Evolutionary conservation across 345 rosid species (phyloP), one percentile per base, ranked within the genome.

Genomic region (Eucalyptus coolabah): DNA sequence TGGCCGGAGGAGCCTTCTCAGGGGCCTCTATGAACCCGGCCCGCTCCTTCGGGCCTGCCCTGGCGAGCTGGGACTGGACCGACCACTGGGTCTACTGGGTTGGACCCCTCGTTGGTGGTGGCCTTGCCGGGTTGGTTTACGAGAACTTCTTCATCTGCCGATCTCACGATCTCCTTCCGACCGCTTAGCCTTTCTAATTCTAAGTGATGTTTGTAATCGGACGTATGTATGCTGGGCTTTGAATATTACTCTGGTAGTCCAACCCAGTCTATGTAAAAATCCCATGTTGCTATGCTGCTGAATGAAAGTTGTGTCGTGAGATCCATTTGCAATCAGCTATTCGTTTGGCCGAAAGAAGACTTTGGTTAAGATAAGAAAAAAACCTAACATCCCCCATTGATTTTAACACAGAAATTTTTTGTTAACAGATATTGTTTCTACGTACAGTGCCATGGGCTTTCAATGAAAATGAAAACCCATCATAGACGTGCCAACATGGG

Each of bases 1-100:
- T 96, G 49, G 99, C 97, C 3, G 99, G 97, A 9, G 99, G 98
- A 5, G 87, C 97, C 53, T 97, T 96, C 93, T 96, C 99, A 0
- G 99, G 98, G 5, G 99, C 97, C n/a, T 96, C 99, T 1, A 97
- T 97, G 99, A 97, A 97, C 95, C 99, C 99, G 1, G 99, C 99
- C 7, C 88, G 99, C 44, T 95, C 99, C 8, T 97, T 96, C 83
- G 99, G 99, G 28, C 99, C 99, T 2, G 96, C 98, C 45, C 90
- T 97, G 91, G 97, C 93, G 26, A 94, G 96, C 87, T 93, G 98
- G 91, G 93, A 94, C 89, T 97, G 99, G 99, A 97, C 97, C 24
- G 95, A 97, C 87, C 98, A 97, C 67, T 97, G 98, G 98, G 96
- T 96, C 51, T 96, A 97, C 90, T 97, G 98, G 99, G 98, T 96